Evolutionary conservation across 495 filamentous ascomycete species (phyloP).

Genomic region (Melanomma pulvis-pyrius): DNA sequence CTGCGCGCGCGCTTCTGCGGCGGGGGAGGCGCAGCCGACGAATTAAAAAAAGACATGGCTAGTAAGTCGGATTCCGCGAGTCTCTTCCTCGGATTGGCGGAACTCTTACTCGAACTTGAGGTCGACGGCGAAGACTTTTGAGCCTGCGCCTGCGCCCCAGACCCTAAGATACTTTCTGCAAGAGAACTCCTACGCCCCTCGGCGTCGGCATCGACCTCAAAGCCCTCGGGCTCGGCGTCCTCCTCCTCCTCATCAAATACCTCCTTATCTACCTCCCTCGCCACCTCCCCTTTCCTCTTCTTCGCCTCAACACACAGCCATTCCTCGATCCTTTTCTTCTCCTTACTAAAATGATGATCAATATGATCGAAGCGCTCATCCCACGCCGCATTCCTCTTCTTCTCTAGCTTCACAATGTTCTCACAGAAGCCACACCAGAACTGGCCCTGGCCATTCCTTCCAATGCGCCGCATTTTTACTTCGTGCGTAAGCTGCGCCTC

Average conservation of each 20-base stretch:
- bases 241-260: slow-evolving; percentile 31
- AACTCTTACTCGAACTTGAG: neutral
- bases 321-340: slow-evolving; percentile 52
- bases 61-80: neutral
- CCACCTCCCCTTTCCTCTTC: slow-evolving; percentile 39
- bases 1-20: neutral
- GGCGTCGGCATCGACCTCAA: neutral
- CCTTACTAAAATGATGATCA: slow-evolving; percentile 70
- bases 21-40: neutral
- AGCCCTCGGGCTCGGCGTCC: neutral
- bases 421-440: slow-evolving; percentile 95
- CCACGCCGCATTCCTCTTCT: slow-evolving; percentile 58
- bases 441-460: slow-evolving; percentile 64
- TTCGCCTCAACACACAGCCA: slow-evolving; percentile 50
- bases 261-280: slow-evolving; percentile 23
- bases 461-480: slow-evolving; percentile 59
- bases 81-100: neutral
- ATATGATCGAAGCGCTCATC: slow-evolving; percentile 87
- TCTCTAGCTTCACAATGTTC: slow-evolving; percentile 58
- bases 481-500: slow-evolving; percentile 25
- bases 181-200: neutral
- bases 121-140: no score
- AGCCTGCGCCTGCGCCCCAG: no score
- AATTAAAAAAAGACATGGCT: neutral
- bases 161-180: no score